phyloP scores from a whole-genome alignment of 805 yeast species.

The Pichia deserticola region DNA sequence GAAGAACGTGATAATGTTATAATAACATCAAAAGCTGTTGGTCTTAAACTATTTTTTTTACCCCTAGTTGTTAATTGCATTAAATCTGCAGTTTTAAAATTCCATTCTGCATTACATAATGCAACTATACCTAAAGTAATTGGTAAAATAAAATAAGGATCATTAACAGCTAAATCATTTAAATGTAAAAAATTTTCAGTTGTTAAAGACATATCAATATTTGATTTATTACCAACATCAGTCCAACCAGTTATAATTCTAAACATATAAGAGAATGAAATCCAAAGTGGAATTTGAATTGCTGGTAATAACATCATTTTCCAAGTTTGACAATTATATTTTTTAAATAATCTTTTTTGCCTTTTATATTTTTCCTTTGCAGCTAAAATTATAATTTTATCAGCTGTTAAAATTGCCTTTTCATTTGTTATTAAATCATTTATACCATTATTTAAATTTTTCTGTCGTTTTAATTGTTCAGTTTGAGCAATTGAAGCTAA shows the following conservation, averaged over 20 bases:
- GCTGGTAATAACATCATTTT: slow-evolving; percentile 69
- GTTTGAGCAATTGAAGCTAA: slow-evolving; percentile 41
- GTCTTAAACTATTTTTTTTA: slow-evolving; percentile 37
- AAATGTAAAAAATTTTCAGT: slow-evolving; percentile 57
- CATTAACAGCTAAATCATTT: slow-evolving; percentile 48
- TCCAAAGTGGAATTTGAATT: slow-evolving; percentile 84
- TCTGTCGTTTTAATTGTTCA: slow-evolving; percentile 18
- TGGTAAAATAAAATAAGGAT: slow-evolving; percentile 62
- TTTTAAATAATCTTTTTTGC: slow-evolving; percentile 62
- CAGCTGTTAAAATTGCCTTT: slow-evolving; percentile 49
- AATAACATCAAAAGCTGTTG: slow-evolving; percentile 55
- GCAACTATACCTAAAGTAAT: slow-evolving; percentile 62
- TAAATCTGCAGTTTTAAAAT: slow-evolving; percentile 53
- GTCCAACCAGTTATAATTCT: slow-evolving; percentile 70
- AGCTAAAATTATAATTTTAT: slow-evolving; percentile 68
- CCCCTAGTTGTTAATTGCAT: slow-evolving; percentile 36
- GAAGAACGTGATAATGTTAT: slow-evolving; percentile 68
- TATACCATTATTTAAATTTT: background rate
- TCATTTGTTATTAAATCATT: slow-evolving; percentile 20
- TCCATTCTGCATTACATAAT: slow-evolving; percentile 77
- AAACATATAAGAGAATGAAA: slow-evolving; percentile 66
- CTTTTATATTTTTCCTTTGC: slow-evolving; percentile 72
- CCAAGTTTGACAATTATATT: slow-evolving; percentile 69
- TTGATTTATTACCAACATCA: slow-evolving; percentile 31
- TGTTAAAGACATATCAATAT: slow-evolving; percentile 40